Evolutionary conservation across 1,284 basidiomycete genomes (phyloP), one percentile per base, ranked within the genome.

Genomic region (Amylostereum chailletii): DNA sequence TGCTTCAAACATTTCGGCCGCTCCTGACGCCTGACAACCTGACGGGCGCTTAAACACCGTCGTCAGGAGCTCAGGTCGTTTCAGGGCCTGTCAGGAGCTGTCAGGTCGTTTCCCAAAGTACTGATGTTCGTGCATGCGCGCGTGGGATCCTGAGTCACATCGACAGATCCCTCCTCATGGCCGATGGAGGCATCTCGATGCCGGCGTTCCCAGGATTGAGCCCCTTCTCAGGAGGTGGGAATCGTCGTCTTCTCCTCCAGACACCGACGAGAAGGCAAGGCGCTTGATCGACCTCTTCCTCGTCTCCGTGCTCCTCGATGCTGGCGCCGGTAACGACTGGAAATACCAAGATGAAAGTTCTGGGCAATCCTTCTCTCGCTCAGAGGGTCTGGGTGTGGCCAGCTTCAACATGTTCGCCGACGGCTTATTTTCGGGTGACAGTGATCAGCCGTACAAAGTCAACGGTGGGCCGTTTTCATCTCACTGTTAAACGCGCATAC

Each of bases 331-430:
- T 0, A 84, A 83, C 54, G 65, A 68, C 11, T 97, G 94, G 94
- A 68, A 66, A 10, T 97, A 89, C 65, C 74, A 69, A 8, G 93
- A 95, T 57, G 66, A 70, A 7, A 63, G 60, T 0, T 78, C 78
- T 0, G 80, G 77, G 0, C 67, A 76, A 59, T 71, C 68, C 6
- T 94, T 90, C 60, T 71, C 73, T 19, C 71, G 94, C 44, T 91
- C 87, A 1, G 94, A 98, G 63, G 94, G 94, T 0, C 71, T 98
- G n/a, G 94, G 87, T 0, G 86, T 97, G 3, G 94, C 93, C 0
- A 92, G 88, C 58, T 70, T 92, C 45, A 81, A 91, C 62, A 96
- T 97, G 91, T 98, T 96, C 58, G 66, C 77, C 46, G 65, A 71
- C 4, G 94, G 94, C 1, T 67, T 91, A 46, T 97, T 96, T 67